Base-by-base conservation (phyloP, 768 basidiomycete species). In the Galerina sulciceps region DNA sequence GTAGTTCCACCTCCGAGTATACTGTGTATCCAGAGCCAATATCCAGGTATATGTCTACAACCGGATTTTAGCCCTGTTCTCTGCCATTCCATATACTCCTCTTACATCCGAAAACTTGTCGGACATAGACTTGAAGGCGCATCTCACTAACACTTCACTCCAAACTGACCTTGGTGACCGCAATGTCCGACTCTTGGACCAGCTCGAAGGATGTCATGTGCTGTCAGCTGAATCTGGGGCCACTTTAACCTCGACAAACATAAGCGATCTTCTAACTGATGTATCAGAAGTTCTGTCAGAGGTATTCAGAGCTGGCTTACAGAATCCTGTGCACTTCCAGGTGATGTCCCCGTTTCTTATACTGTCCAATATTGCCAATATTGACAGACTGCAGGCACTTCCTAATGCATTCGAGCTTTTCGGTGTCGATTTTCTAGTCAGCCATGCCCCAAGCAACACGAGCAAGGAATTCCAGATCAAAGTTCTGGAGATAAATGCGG, bases 321-420 rank as follows among this genome's bases (percentile, higher is more conserved):
- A 89, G 61, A 90, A 86, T 64, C 90, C 93, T 14, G 72, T 93
- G 20, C 87, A 95, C 70, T 96, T 96, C 67, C 93, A 96, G 82
- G 94, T 85, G 67, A 43, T 77, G 63, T 40, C 10, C 34, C 31
- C 43, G 23, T 36, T 35, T 4, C 17, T 17, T 1, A 31, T 9
- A 3, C 31, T 34, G 18, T 9, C 20, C 13, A 2, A 6, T 22
- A 18, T 36, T 53, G 10, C 20, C 13, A 2, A 6, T 22, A 18
- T 36, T 53, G 10, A 56, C 14, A 15, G 18, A 22, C 34, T 36
- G 14, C 20, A 60, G 92, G 83, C 91, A 1, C 71, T 94, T 18
- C 88, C 92, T 1, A 98, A 98, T 69, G 93, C 92, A 0, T 99
- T 98, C 68, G 96, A 99, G 70, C 83, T 99, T 14, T 99, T 89